Base-by-base conservation (phyloP, 495 filamentous ascomycete genomes). In the Xylaria longipes region DNA sequence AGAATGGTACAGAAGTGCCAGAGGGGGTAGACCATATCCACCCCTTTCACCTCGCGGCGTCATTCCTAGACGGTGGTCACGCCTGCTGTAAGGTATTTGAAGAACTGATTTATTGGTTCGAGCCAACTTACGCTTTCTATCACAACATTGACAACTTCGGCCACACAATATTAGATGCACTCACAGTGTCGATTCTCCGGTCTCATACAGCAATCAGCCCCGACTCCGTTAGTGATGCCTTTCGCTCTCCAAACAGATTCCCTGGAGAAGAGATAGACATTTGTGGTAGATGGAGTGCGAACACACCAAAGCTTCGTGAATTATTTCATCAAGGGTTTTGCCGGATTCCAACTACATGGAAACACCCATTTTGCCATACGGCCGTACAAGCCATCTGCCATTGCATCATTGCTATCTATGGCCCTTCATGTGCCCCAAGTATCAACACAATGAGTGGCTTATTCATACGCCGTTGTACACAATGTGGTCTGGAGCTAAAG, bases 361-460 rank as follows among this genome's bases (percentile, higher is more conserved):
- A 83, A 66, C 81, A 83, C 61, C 74, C 76, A 56, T 83, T 84
- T 66, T 84, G 82, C 65, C 82, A 83, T 67, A 82, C 81, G 0
- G 76, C 82, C 2, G 74, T 73, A 15, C 81, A 83, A 65, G 73
- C 73, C 3, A 73, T 82, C 25, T 78, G 74, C 27, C 77, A 83
- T 74, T 80, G 72, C 50, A 76, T 83, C 33, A 73, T 74, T 46
- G 73, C 50, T 20, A 63, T 62, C 3, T 62, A 41, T 27, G n/a
- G 7, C 9, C 4, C 11, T 41, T 11, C n/a, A 27, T 33, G 11
- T 7, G n/a, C 35, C 5, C 60, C 60, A 2, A 27, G 5, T 8
- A 27, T 62, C 7, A 62, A 62, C 22, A 62, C 35, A 5, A 25
- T 17, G n/a, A 62, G 60, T 12, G 60, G 60, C 5, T 15, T 62